Conservation (phyloP, 768 basidiomycete genomes). For the Rhodotorula sphaerocarpa region DNA sequence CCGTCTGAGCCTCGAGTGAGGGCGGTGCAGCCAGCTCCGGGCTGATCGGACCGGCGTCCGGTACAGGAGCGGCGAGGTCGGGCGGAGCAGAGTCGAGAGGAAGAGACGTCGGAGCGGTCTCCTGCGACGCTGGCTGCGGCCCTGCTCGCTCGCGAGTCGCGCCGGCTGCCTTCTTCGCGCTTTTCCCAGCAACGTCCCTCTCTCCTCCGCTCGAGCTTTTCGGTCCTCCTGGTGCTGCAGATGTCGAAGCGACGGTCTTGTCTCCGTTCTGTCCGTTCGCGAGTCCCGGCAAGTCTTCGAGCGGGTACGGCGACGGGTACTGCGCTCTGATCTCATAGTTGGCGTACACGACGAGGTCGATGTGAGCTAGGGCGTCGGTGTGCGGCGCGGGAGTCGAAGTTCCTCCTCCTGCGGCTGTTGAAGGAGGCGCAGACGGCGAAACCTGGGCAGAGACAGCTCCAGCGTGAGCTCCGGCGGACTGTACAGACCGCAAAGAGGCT, state of each 20-base stretch:
- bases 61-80: too few species aligned
- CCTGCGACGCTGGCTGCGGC: too few species aligned
- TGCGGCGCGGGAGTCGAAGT: background rate
- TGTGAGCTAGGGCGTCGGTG: background rate
- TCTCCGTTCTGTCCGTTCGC: background rate
- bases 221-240: background rate
- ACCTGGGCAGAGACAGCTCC: too few species aligned
- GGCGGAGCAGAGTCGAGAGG: too few species aligned
- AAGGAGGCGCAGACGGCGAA: background rate
- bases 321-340: slow-evolving; percentile 28
- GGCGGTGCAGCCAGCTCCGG: background rate
- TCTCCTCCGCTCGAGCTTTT: too few species aligned
- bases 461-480: too few species aligned
- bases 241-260: too few species aligned
- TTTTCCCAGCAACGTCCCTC: too few species aligned
- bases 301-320: slow-evolving; percentile 27
- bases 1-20: too few species aligned
- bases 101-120: too few species aligned
- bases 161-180: too few species aligned
- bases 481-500: rapidly evolving
- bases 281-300: slow-evolving; percentile 15
- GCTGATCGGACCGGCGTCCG: background rate
- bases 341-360: slow-evolving; percentile 27
- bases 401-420: background rate
- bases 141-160: too few species aligned